Base-by-base conservation (phyloP, 2,329 filamentous ascomycete genomes). In the Scytalidium lignicola region DNA sequence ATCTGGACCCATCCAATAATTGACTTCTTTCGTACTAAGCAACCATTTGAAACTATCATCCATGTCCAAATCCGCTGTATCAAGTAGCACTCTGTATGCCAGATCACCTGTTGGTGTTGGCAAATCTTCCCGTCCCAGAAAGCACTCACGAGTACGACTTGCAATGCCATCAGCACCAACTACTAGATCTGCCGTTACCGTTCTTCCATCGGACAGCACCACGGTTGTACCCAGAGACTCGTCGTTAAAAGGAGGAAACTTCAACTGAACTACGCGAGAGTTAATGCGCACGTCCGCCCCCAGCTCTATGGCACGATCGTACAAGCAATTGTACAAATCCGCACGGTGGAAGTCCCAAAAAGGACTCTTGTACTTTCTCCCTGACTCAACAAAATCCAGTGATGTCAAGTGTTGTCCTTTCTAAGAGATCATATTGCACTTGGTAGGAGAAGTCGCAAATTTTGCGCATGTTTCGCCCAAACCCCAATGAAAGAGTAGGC, bases 321-420 rank as follows among this genome's bases (percentile, higher is more conserved):
- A 67, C 5, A 74, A 60, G 3, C 68, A 68, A 17, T 65, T 59
- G 46, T 74, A 71, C 9, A 74, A 64, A 55, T 75, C 69, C 13
- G 70, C 69, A 29, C 70, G 60, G 43, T 74, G 70, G 3, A 74
- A 71, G 3, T 74, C 58, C 66, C 68, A 72, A 65, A 69, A 72
- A 4, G 29, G 41, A 1, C 46, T 43, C 3, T 41, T 28, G 17
- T 54, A 49, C 21, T 23, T 20, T n/a, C n/a, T n/a, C n/a, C n/a
- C n/a, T n/a, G n/a, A n/a, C n/a, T n/a, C n/a, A n/a, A n/a, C n/a
- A n/a, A n/a, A n/a, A n/a, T n/a, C n/a, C n/a, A n/a, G n/a, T n/a
- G n/a, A n/a, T n/a, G n/a, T n/a, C n/a, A n/a, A n/a, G n/a, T n/a
- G n/a, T n/a, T n/a, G n/a, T n/a, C n/a, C n/a, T n/a, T n/a, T n/a